Conservation (phyloP, 345 rosid genomes). For the Acer saccharum region DNA sequence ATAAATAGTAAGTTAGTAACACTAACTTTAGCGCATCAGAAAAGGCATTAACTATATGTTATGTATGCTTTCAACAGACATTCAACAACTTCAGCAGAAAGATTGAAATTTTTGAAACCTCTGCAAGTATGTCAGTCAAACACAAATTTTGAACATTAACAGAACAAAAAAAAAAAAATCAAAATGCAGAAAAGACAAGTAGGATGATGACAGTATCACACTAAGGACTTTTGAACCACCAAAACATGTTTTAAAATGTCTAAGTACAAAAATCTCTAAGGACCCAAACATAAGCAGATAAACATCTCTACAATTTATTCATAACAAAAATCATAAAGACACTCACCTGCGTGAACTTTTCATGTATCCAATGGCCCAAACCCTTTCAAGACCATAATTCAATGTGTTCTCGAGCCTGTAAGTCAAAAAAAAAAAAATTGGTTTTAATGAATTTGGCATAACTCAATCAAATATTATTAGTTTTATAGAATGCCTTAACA, state of each 20-base stretch:
- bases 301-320: neutral
- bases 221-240: neutral
- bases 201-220: neutral
- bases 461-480: neutral
- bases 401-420: conserved; percentile 79
- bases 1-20: conserved; percentile 3
- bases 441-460: conserved; percentile 1
- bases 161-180: neutral
- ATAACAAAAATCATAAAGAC: conserved; percentile 1
- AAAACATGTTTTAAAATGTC: conserved; percentile 5
- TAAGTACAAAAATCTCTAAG: neutral
- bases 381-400: conserved; percentile 97
- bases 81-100: conserved; percentile 7
- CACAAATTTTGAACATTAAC: neutral
- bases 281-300: neutral
- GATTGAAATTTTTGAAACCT: neutral
- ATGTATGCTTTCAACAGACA: conserved; percentile 5
- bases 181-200: neutral
- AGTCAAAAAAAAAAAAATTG: conserved; percentile 7
- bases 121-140: neutral
- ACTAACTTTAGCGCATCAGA: neutral
- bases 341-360: conserved; percentile 91
- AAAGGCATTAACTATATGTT: neutral
- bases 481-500: neutral
- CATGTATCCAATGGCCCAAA: conserved; percentile 92